Conservation (phyloP, 2,329 filamentous ascomycete genomes). For the Lasiodiplodia sp. region DNA sequence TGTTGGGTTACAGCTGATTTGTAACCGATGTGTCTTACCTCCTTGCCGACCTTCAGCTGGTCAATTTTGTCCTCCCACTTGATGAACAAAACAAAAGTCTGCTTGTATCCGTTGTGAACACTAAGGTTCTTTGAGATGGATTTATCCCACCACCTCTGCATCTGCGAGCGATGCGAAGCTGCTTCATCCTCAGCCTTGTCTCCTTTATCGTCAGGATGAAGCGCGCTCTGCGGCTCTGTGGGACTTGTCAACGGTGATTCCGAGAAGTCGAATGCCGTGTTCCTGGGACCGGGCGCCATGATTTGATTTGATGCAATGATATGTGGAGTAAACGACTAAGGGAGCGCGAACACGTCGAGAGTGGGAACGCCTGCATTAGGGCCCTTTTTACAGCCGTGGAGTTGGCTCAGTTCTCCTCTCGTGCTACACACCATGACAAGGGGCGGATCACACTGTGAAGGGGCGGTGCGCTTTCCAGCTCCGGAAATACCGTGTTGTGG, state of each 20-base stretch:
- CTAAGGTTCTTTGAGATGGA: slow-evolving; percentile 17
- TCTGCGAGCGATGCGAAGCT: not conserved
- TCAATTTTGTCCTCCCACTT: slow-evolving; percentile 32
- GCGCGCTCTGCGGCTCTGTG: not conserved
- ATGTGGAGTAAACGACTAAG: not conserved
- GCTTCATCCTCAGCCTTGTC: not conserved
- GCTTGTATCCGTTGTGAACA: slow-evolving; percentile 30
- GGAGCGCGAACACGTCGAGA: not conserved
- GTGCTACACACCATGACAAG: not conserved
- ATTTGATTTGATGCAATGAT: not conserved
- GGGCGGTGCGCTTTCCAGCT: not conserved
- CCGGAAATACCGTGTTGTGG: not conserved
- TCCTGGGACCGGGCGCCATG: not conserved
- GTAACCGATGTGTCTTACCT: slow-evolving; percentile 17
- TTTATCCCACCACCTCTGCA: slow-evolving; percentile 1
- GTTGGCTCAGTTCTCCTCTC: not conserved
- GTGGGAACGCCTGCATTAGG: not conserved
- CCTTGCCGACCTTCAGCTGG: slow-evolving; percentile 18
- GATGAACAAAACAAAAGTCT: slow-evolving; percentile 33
- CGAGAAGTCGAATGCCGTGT: not conserved
- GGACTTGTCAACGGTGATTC: not conserved
- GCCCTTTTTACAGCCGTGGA: not conserved
- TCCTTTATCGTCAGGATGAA: not conserved
- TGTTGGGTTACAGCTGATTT: not conserved
- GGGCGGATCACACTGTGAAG: not conserved